Percentiles rank a stretch among this genome's conserved stretches.
Conservation (phyloP, 176 grass and related monocot species). For the Oryza nivara region DNA sequence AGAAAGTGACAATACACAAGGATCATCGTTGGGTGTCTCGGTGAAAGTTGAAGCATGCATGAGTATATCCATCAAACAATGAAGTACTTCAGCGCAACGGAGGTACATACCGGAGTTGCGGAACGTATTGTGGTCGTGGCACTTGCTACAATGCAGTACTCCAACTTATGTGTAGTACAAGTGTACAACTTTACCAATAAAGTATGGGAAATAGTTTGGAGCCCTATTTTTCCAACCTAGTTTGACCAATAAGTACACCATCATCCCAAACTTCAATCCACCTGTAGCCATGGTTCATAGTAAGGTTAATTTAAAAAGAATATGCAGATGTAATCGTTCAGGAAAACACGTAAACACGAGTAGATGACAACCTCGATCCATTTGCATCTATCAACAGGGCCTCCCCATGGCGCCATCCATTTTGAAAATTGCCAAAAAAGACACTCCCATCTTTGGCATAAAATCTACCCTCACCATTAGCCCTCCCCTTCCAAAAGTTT, state of each 20-base stretch:
- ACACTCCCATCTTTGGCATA: constrained; percentile 81
- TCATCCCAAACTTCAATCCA: constrained; percentile 89
- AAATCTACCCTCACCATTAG: constrained; percentile 94
- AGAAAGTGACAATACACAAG: background rate
- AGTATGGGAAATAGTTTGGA: background rate
- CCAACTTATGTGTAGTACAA: background rate
- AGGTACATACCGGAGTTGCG: constrained; percentile 8
- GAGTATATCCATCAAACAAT: background rate
- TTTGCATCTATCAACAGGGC: constrained; percentile 67
- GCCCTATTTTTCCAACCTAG: constrained; percentile 51
- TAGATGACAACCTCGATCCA: constrained; percentile 58
- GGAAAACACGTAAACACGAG: background rate
- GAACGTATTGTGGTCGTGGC: background rate
- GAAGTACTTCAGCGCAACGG: background rate
- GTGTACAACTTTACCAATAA: background rate
- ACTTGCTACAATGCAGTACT: constrained; percentile 3
- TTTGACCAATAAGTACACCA: constrained; percentile 56
- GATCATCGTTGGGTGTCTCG: background rate
- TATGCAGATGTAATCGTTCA: background rate
- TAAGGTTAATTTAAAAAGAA: constrained; percentile 7
- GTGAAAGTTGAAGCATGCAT: background rate
- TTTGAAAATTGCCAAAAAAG: constrained; percentile 87
- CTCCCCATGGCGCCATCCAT: constrained; percentile 85
- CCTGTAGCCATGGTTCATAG: constrained; percentile 44
- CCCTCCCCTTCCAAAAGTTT: constrained; percentile 94